Percentiles rank a stretch among this genome's conserved stretches.
Conservation (phyloP, 177 flowering plant genomes). For the Vitis hybrid region DNA sequence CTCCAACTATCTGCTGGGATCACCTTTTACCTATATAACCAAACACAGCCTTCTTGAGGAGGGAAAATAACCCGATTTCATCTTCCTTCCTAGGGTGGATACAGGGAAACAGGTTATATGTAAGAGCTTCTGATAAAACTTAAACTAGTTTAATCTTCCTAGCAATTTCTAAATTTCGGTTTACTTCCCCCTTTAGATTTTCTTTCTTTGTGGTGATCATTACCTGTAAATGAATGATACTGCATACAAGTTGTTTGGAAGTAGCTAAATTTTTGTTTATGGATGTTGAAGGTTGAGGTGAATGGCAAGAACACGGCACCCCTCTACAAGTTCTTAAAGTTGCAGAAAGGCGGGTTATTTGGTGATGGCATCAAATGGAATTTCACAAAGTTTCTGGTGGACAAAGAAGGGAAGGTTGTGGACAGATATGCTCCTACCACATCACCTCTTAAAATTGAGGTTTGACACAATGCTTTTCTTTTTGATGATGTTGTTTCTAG, state of each 20-base stretch:
- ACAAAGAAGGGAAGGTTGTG: constrained; percentile 81
- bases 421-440: constrained; percentile 77
- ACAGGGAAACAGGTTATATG: too few relatives aligned
- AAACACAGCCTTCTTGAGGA: too few relatives aligned
- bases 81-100: too few relatives aligned
- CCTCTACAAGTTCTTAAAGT: constrained; percentile 69
- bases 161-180: neutral
- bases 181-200: neutral
- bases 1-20: too few relatives aligned
- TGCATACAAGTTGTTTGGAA: neutral
- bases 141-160: neutral
- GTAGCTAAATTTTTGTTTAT: neutral
- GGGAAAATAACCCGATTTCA: too few relatives aligned
- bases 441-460: constrained; percentile 80
- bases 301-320: constrained; percentile 81
- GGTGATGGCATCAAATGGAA: constrained; percentile 85
- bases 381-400: constrained; percentile 84
- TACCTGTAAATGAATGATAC: neutral
- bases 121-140: too few relatives aligned
- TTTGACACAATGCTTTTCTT: constrained; percentile 10
- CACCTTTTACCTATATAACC: too few relatives aligned
- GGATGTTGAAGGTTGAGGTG: constrained; percentile 59
- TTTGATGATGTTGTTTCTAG: neutral
- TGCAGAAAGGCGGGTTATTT: constrained; percentile 65
- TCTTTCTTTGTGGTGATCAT: neutral